phyloP scores from a whole-genome alignment of 2,329 filamentous ascomycete genomes.

The Aspergillus pseudotamarii region DNA sequence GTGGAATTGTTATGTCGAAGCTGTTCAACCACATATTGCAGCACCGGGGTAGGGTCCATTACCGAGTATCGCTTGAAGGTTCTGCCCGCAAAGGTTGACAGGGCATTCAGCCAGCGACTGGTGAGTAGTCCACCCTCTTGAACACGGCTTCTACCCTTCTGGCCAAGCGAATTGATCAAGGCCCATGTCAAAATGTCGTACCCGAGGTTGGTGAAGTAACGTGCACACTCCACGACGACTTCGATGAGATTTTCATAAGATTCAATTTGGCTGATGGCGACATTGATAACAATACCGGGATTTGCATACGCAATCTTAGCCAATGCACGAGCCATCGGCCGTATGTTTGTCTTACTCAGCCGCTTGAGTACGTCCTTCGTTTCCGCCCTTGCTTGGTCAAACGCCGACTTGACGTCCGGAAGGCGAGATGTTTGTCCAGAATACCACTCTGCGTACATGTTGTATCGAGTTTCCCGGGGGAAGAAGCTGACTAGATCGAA shows the following conservation, averaged over 20 bases:
- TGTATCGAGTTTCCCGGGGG: slow-evolving; percentile 75
- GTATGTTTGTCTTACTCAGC: slow-evolving; percentile 82
- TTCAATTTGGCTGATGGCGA: slow-evolving; percentile 87
- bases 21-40: slow-evolving; percentile 88
- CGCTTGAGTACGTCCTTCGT: slow-evolving; percentile 87
- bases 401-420: slow-evolving; percentile 77
- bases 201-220: slow-evolving; percentile 88
- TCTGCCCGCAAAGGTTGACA: slow-evolving; percentile 88
- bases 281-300: slow-evolving; percentile 87
- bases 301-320: slow-evolving; percentile 92
- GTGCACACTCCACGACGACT: slow-evolving; percentile 89
- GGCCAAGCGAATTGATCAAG: slow-evolving; percentile 71
- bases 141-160: slow-evolving; percentile 59
- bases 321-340: slow-evolving; percentile 81
- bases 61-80: slow-evolving; percentile 84
- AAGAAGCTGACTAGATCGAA: slow-evolving; percentile 82
- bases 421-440: slow-evolving; percentile 74
- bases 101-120: slow-evolving; percentile 86
- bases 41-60: slow-evolving; percentile 79
- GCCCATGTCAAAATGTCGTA: slow-evolving; percentile 96
- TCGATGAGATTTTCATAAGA: slow-evolving; percentile 94
- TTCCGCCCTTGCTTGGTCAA: slow-evolving; percentile 74
- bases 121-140: slow-evolving; percentile 73
- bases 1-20: slow-evolving; percentile 81
- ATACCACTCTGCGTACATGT: slow-evolving; percentile 93